Base-by-base conservation (phyloP, 2,329 filamentous ascomycete genomes). In the Nothopassalora personata region DNA sequence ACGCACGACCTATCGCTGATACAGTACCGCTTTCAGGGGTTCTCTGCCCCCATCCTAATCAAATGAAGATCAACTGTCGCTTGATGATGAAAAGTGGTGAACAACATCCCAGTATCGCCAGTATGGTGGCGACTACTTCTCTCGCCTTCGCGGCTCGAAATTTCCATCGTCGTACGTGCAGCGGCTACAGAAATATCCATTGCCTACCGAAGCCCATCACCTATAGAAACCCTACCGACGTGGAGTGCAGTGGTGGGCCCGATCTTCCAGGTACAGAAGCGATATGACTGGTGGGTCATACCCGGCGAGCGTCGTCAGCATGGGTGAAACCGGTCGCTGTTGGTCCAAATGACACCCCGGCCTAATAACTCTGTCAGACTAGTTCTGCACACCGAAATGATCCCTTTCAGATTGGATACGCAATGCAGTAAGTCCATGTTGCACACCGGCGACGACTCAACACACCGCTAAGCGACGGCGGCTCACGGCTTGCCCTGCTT, bases 401-500 rank as follows among this genome's bases (percentile, higher is more conserved):
- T 49, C 30, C 49, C n/a, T 34, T 51, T 34, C 27, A 51, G 5
- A 51, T 11, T 51, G 34, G 49, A 28, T 11, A 51, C 49, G 27
- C 49, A 31, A 51, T n/a, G 30, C 30, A 51, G 49, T 11, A 33
- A 11, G 23, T 19, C 30, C 27, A 19, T 18, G 49, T n/a, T 28
- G 11, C 49, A 31, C 30, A 51, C 30, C 33, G 5, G 49, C 10
- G 30, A 51, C 27, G 27, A 31, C n/a, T 51, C 49, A 31, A 33
- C 30, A 51, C 49, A 51, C 49, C 49, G 49, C 49, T 30, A 51
- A 15, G 49, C 49, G 30, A 31, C n/a, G 49, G 49, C 49, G 49
- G 28, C 30, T 51, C 23, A 31, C 49, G 18, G 7, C 3, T 51
- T 51, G 49, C 13, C 49, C 30, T 28, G 27, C 30, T 28, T 51